A percentile compares a stretch with the other conserved stretches of the same genome.
Conservation (phyloP, 139 green algal species). For the Auxenochlorella pyrenoidosa region DNA sequence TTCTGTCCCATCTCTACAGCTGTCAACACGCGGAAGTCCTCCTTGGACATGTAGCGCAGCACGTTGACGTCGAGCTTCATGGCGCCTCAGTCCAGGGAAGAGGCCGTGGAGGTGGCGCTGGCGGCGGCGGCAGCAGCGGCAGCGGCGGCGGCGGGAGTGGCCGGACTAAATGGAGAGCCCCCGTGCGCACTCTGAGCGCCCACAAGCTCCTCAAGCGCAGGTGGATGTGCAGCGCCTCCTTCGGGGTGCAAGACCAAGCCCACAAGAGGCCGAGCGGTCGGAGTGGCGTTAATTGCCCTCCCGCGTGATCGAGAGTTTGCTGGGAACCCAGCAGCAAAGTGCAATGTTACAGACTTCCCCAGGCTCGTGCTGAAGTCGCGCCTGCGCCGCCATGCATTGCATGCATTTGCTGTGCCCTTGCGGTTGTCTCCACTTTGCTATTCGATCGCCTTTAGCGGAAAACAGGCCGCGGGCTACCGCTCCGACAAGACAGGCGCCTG, state of each 20-base stretch:
- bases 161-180: neutral
- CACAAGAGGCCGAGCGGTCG: too few relatives aligned
- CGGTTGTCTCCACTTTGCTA: neutral
- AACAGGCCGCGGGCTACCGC: neutral
- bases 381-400: neutral
- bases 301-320: too few relatives aligned
- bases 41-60: conserved; percentile 93
- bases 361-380: too few relatives aligned
- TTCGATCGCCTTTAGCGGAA: neutral
- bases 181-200: too few relatives aligned
- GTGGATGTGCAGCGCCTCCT: too few relatives aligned
- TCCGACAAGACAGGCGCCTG: neutral
- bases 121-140: neutral
- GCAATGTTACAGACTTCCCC: too few relatives aligned
- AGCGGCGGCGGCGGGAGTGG: neutral
- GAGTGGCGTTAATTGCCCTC: too few relatives aligned
- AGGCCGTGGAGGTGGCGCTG: too few relatives aligned
- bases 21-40: conserved; percentile 96
- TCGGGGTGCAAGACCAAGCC: too few relatives aligned
- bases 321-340: too few relatives aligned
- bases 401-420: neutral
- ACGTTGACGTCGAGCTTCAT: conserved; percentile 99
- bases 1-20: conserved; percentile 98
- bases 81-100: too few relatives aligned
- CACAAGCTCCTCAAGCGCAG: too few relatives aligned